Evolutionary conservation across 331 rosid genomes (phyloP).

Genomic region (Phaseolus coccineus): DNA sequence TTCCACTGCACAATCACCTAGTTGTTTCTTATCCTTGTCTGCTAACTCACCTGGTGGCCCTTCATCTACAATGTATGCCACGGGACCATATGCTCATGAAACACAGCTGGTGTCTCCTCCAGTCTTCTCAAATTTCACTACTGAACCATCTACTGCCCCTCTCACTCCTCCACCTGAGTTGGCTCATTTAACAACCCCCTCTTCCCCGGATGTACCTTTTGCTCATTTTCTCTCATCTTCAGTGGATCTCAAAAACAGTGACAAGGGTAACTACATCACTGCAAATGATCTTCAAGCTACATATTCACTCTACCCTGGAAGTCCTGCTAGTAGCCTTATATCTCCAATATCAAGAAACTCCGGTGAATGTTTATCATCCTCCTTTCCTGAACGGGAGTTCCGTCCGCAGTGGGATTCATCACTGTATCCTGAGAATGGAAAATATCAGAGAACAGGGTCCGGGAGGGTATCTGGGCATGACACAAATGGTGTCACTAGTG

Average conservation of each 20-base stretch:
- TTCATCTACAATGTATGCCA: slow-evolving; percentile 86
- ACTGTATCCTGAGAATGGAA: slow-evolving; percentile 74
- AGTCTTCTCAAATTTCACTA: slow-evolving; percentile 95
- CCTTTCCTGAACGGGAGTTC: slow-evolving; percentile 81
- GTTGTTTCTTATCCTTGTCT: slow-evolving; percentile 80
- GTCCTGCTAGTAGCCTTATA: slow-evolving; percentile 83
- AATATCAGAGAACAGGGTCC: slow-evolving; percentile 70
- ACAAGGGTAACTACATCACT: slow-evolving; percentile 70
- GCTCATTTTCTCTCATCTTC: slow-evolving; percentile 95
- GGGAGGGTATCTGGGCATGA: slow-evolving; percentile 79
- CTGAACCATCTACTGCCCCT: slow-evolving; percentile 99
- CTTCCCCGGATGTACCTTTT: slow-evolving; percentile 98
- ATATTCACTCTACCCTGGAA: slow-evolving; percentile 93
- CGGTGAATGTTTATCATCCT: slow-evolving; percentile 78
- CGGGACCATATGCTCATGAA: slow-evolving; percentile 99
- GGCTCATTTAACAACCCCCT: slow-evolving; percentile 98
- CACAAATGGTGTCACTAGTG: slow-evolving; percentile 63
- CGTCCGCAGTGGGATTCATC: slow-evolving; percentile 82
- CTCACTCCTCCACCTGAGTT: slow-evolving; percentile 98
- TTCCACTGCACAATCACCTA: slow-evolving; percentile 95
- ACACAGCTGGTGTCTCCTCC: slow-evolving; percentile 97
- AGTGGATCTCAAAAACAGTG: slow-evolving; percentile 64
- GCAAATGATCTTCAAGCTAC: slow-evolving; percentile 91
- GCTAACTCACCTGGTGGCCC: slow-evolving; percentile 99
- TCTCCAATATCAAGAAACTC: slow-evolving; percentile 88